Conservation (phyloP, 2,329 filamentous ascomycete genomes). For the Huntiella abstrusa region DNA sequence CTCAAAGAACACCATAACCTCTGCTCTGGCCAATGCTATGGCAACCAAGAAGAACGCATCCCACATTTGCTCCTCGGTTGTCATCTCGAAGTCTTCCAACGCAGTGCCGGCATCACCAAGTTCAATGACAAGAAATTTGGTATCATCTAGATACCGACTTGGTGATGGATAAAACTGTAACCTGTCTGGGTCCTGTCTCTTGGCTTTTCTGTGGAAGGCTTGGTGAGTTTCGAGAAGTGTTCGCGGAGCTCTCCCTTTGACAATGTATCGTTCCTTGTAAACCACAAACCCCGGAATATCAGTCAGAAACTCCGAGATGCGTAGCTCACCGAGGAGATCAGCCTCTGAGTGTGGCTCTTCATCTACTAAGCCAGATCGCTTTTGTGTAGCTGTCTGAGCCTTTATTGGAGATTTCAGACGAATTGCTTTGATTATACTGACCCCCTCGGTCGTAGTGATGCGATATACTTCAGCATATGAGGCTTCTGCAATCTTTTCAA, state of each 20-base stretch:
- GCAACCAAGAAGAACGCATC: conserved; percentile 43
- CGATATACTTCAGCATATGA: conserved; percentile 49
- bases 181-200: conserved; percentile 34
- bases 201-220: conserved; percentile 33
- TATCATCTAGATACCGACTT: conserved; percentile 37
- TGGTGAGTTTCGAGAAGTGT: conserved; percentile 41
- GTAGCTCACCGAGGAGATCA: conserved; percentile 38
- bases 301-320: conserved; percentile 44
- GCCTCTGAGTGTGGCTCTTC: conserved; percentile 37
- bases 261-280: conserved; percentile 45
- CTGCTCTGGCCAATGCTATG: conserved; percentile 40
- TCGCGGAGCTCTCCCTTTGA: conserved; percentile 34
- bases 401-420: conserved; percentile 39
- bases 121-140: conserved; percentile 42
- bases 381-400: conserved; percentile 36
- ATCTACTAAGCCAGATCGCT: conserved; percentile 34
- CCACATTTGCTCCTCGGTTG: conserved; percentile 34
- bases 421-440: conserved; percentile 47
- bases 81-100: conserved; percentile 37
- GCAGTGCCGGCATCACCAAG: conserved; percentile 42
- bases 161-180: conserved; percentile 45
- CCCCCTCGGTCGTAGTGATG: conserved; percentile 37
- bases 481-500: conserved; percentile 47
- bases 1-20: conserved; percentile 40
- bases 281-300: conserved; percentile 46